Percentiles rank a stretch among this genome's conserved stretches.
Conservation (phyloP, 2,329 filamentous ascomycete genomes). For the Podosphaera aphanis region DNA sequence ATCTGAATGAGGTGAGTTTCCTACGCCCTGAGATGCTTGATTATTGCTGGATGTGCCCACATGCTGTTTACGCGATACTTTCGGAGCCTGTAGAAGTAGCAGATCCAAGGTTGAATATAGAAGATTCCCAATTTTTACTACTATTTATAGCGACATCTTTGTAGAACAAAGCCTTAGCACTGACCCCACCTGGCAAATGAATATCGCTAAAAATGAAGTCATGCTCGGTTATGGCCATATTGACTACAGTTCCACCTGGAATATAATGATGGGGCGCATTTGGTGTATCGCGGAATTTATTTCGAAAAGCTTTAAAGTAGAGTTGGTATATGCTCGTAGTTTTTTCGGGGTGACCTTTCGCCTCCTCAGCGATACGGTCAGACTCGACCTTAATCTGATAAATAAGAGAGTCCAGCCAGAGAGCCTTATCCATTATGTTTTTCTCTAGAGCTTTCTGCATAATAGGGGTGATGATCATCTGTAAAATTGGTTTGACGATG, state of each 20-base stretch:
- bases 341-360: conserved; percentile 44
- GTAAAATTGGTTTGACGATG: conserved; percentile 65
- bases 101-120: conserved; percentile 69
- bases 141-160: conserved; percentile 70
- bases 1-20: conserved; percentile 8
- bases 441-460: conserved; percentile 77
- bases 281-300: conserved; percentile 51
- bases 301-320: conserved; percentile 55
- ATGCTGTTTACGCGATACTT: conserved; percentile 30
- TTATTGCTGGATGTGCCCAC: conserved; percentile 10
- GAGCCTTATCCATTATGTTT: conserved; percentile 63
- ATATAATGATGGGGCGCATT: conserved; percentile 48
- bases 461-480: conserved; percentile 62
- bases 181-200: conserved; percentile 67
- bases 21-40: conserved; percentile 10
- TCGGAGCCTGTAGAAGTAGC: conserved; percentile 35
- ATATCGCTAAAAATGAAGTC: conserved; percentile 85
- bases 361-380: conserved; percentile 41
- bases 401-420: conserved; percentile 46
- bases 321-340: conserved; percentile 67
- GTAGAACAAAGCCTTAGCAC: conserved; percentile 84
- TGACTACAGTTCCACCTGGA: conserved; percentile 45
- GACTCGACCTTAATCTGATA: conserved; percentile 68
- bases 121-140: conserved; percentile 83
- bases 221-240: conserved; percentile 64